These are phyloP conservation scores for Pelargonium nanum DNA, from an alignment of 345 rosid genomes.

Conservation along the genomic window DNA sequence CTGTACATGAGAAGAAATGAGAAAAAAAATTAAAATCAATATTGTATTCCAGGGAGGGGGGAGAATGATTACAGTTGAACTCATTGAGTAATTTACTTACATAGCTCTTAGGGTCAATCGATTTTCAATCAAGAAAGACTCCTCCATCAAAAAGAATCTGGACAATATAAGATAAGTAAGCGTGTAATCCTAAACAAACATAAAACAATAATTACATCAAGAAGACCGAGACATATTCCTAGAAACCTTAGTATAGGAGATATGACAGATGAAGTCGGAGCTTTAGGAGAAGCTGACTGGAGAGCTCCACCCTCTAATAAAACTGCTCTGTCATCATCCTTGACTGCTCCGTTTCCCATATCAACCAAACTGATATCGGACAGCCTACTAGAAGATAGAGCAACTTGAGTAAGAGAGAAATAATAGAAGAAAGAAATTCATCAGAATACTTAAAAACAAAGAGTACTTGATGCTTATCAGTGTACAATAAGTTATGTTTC, in stretches of 20 bases:
- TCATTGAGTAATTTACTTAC: conserved; percentile 32
- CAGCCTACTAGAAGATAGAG: conserved; percentile 41
- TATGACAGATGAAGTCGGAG: conserved; percentile 28
- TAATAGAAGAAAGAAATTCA: neutral
- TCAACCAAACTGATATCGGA: conserved; percentile 75
- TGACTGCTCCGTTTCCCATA: conserved; percentile 35
- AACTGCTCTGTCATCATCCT: conserved; percentile 74
- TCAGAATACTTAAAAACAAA: neutral
- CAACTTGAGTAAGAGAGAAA: conserved; percentile 7
- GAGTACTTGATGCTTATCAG: neutral
- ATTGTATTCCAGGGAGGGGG: neutral
- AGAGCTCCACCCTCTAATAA: conserved; percentile 79
- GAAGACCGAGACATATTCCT: neutral
- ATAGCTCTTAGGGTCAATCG: conserved; percentile 76
- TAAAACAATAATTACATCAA: neutral
- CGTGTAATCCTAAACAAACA: neutral
- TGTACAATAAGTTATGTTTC: neutral
- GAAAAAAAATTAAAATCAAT: neutral
- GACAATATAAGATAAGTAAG: conserved; percentile 1
- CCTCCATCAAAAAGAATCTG: conserved; percentile 79
- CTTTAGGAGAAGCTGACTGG: conserved; percentile 69
- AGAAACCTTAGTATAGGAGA: conserved; percentile 62
- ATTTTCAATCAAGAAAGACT: conserved; percentile 75
- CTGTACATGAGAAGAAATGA: conserved; percentile 27
- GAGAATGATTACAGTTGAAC: conserved; percentile 2